phyloP scores from a whole-genome alignment of 1,139 yeast genomes.

The Taphrina wiesneri region DNA sequence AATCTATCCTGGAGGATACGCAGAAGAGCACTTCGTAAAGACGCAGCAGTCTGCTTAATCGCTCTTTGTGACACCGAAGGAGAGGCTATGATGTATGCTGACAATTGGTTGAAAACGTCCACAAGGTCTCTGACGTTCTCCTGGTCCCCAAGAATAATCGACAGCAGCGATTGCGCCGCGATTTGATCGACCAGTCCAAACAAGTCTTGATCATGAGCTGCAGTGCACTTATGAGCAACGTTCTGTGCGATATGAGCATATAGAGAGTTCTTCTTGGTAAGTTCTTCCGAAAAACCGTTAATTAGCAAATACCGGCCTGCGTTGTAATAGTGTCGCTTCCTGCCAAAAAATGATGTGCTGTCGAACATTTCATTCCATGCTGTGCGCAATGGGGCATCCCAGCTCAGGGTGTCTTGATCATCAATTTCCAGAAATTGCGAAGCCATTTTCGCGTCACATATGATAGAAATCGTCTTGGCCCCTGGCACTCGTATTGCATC shows the following conservation, averaged over 20 bases:
- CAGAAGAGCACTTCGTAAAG: neutral
- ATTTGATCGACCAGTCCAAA: conserved; percentile 3
- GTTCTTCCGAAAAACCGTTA: conserved; percentile 7
- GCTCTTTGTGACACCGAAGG: neutral
- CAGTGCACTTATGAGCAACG: neutral
- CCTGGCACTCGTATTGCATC: conserved; percentile 2
- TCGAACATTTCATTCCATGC: conserved; percentile 23
- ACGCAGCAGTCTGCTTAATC: neutral
- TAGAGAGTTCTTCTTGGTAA: neutral
- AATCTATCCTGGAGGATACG: neutral
- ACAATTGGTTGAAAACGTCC: neutral
- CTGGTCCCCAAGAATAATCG: neutral
- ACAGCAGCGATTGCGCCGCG: neutral
- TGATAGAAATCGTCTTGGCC: conserved; percentile 4
- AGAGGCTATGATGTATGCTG: neutral
- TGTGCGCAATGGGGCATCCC: conserved; percentile 22
- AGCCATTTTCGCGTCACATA: neutral
- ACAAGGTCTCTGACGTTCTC: neutral
- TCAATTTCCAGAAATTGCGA: conserved; percentile 18
- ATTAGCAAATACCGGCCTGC: conserved; percentile 5
- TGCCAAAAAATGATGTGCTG: conserved; percentile 2
- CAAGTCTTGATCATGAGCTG: neutral
- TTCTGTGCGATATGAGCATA: neutral
- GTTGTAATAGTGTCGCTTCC: neutral
- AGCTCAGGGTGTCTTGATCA: conserved; percentile 15